Conservation (phyloP, 2,329 filamentous ascomycete genomes). For the Xylariaceae sp. region DNA sequence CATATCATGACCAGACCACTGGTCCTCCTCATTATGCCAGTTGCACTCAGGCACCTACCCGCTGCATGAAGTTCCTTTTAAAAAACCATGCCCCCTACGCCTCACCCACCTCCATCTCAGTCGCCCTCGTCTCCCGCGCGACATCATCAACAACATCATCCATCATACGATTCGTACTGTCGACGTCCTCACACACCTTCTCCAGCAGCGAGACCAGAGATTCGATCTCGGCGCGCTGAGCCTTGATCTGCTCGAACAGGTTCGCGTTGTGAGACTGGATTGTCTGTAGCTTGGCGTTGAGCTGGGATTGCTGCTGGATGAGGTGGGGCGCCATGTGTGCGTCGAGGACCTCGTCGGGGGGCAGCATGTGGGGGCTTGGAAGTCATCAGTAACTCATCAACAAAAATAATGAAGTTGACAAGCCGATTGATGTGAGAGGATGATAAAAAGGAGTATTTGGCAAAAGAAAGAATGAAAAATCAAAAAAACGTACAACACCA, state of each 20-base stretch:
- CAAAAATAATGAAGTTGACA: neutral
- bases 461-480: slow-evolving; percentile 2
- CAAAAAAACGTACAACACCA: slow-evolving; percentile 33
- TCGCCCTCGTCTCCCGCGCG: slow-evolving; percentile 44
- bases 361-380: slow-evolving; percentile 49
- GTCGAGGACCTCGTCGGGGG: slow-evolving; percentile 46
- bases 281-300: slow-evolving; percentile 54
- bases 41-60: too few relatives aligned
- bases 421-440: neutral
- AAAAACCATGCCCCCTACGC: slow-evolving; percentile 4
- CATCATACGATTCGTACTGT: slow-evolving; percentile 47
- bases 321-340: slow-evolving; percentile 53
- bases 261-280: slow-evolving; percentile 52
- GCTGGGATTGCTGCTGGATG: slow-evolving; percentile 47
- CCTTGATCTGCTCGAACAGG: slow-evolving; percentile 46
- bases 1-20: too few relatives aligned
- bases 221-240: slow-evolving; percentile 52
- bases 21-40: too few relatives aligned
- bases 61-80: too few relatives aligned
- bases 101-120: slow-evolving; percentile 38
- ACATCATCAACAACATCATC: slow-evolving; percentile 44
- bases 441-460: neutral
- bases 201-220: slow-evolving; percentile 47
- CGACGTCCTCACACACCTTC: slow-evolving; percentile 48
- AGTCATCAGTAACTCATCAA: too few relatives aligned